Evolutionary conservation across 163 green algal species (phyloP), one percentile per base, ranked within the genome.

Genomic region (Scenedesmus sp.): DNA sequence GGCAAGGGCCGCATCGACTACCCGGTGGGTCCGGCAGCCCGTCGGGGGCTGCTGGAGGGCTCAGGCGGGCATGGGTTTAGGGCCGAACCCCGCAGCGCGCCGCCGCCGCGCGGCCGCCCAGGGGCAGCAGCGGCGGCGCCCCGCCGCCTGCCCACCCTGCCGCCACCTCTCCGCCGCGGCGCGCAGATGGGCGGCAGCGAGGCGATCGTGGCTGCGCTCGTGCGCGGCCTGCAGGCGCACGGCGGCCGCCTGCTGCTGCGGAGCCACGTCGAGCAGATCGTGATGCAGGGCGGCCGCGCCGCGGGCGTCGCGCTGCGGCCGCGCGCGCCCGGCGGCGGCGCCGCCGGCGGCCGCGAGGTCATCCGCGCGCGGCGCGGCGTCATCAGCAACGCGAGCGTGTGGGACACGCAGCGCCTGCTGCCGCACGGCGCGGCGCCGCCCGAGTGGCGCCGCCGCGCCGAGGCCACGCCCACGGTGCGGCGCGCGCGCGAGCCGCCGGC

Each of bases 331-430:
- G 71, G 44, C 70, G 39, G 79, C 22, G 24, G 24, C 9, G 42
- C 56, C 7, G 33, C 18, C 22, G 66, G 65, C 60, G 28, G 17
- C 44, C 13, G 39, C 47, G 63, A 82, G 72, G 39, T 87, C 26
- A 86, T 93, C 62, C 63, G 72, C 0, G 89, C 91, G n/a, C 20
- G 71, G 0, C 90, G 89, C 39, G 92, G 90, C 0, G 95, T 98
- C n/a, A 86, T 98, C 10, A 92, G 82, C 81, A 99, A 99, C 73
- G 94, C 95, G 4, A 92, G 81, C 9, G 69, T 96, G 45, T 98
- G 94, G 94, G 92, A 98, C 83, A 98, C 93, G 4, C 85, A 92
- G 60, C 66, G 66, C 33, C 88, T 99, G 78, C 79, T 99, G 77
- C 87, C 91, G 22, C 36, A 45, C 7, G 86, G 85, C 0, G 82